Evolutionary conservation across 805 yeast genomes (phyloP).

Genomic region (Kodamaea fukazawae): DNA sequence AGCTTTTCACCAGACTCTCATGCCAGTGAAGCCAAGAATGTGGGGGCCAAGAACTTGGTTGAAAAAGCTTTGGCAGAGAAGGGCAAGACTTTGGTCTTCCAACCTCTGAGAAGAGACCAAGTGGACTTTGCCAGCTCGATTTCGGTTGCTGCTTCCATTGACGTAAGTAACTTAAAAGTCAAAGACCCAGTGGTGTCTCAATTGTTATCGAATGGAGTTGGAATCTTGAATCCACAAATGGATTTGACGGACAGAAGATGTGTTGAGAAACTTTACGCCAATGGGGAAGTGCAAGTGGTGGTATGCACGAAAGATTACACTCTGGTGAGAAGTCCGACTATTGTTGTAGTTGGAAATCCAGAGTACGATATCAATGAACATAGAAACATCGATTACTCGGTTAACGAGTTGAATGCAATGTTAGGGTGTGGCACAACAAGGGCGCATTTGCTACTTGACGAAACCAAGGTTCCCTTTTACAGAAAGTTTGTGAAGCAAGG

Average conservation of each 20-base stretch:
- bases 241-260: constrained; percentile 47
- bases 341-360: constrained; percentile 69
- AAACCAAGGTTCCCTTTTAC: constrained; percentile 59
- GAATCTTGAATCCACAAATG: constrained; percentile 61
- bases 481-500: constrained; percentile 69
- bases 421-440: constrained; percentile 38
- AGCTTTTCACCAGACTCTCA: background rate
- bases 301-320: constrained; percentile 59
- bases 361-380: constrained; percentile 71
- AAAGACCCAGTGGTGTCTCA: constrained; percentile 45
- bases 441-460: constrained; percentile 56
- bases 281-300: constrained; percentile 39
- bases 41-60: background rate
- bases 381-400: constrained; percentile 63
- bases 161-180: constrained; percentile 39
- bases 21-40: too few species aligned
- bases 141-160: constrained; percentile 26
- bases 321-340: constrained; percentile 52
- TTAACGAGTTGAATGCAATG: constrained; percentile 66
- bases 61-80: constrained; percentile 1
- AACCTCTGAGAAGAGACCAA: background rate
- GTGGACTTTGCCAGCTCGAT: background rate
- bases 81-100: constrained; percentile 3
- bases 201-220: constrained; percentile 60
- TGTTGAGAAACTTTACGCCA: constrained; percentile 34